A percentile compares a stretch with the other conserved stretches of the same genome.
phyloP scores from a whole-genome alignment of 306 rosid species.

The Myrica gale region DNA sequence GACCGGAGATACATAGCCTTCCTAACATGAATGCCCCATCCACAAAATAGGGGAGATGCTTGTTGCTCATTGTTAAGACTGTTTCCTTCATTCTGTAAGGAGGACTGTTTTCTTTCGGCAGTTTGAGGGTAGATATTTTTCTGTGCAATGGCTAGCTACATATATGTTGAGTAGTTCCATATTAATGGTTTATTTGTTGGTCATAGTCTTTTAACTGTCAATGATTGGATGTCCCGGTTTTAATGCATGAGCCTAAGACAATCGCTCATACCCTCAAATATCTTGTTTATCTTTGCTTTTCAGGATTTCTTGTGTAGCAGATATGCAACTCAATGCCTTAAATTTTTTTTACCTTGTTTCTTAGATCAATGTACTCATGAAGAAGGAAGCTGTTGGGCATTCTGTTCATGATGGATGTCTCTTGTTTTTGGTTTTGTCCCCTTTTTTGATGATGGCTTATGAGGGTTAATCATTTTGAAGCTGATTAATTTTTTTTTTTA shows the following conservation, averaged over 20 bases:
- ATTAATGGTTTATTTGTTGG: background rate
- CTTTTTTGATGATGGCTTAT: background rate
- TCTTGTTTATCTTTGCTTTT: background rate
- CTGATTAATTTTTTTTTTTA: conserved; percentile 9
- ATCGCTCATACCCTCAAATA: background rate
- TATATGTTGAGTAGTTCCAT: background rate
- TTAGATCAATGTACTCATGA: background rate
- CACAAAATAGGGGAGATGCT: background rate
- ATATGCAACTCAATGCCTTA: background rate
- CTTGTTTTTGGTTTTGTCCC: background rate
- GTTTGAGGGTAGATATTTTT: conserved; percentile 3
- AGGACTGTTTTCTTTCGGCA: background rate
- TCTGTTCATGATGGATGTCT: background rate
- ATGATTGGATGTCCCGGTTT: background rate
- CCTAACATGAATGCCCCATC: background rate
- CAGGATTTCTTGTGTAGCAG: background rate
- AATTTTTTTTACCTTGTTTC: background rate
- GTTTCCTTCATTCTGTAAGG: background rate
- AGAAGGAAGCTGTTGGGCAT: background rate
- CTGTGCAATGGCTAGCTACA: background rate
- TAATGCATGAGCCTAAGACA: background rate
- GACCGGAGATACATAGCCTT: background rate
- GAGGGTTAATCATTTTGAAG: background rate
- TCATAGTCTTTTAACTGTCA: conserved; percentile 2
- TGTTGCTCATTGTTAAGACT: background rate